phyloP scores from a whole-genome alignment of 805 yeast species.

The Cyberlindnera mycetangii region DNA sequence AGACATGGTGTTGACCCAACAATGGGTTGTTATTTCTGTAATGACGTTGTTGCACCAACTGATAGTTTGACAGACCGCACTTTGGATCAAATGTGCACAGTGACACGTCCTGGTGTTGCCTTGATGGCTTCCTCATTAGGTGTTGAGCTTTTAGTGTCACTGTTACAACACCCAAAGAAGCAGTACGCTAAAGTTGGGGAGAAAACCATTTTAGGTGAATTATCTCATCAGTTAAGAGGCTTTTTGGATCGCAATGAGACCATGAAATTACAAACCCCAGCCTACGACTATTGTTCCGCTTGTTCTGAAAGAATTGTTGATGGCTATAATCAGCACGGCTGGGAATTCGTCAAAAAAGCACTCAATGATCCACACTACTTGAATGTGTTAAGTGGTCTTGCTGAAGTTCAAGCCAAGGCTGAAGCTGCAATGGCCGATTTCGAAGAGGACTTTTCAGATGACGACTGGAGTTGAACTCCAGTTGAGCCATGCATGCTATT shows the following conservation, averaged over 20 bases:
- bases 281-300: slow-evolving; percentile 80
- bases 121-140: slow-evolving; percentile 82
- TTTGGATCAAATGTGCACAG: slow-evolving; percentile 98
- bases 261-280: slow-evolving; percentile 64
- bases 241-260: slow-evolving; percentile 66
- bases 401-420: slow-evolving; percentile 67
- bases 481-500: neutral
- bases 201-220: slow-evolving; percentile 54
- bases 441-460: slow-evolving; percentile 28
- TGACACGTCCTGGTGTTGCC: slow-evolving; percentile 95
- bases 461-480: slow-evolving; percentile 13
- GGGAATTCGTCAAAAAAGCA: slow-evolving; percentile 80
- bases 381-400: slow-evolving; percentile 78
- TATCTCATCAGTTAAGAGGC: slow-evolving; percentile 92
- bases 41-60: slow-evolving; percentile 91
- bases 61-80: slow-evolving; percentile 87
- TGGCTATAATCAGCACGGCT: slow-evolving; percentile 51
- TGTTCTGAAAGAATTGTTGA: slow-evolving; percentile 65
- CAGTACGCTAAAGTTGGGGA: slow-evolving; percentile 32
- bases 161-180: slow-evolving; percentile 62
- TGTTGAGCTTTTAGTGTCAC: slow-evolving; percentile 74
- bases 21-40: slow-evolving; percentile 93
- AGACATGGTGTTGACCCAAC: slow-evolving; percentile 62
- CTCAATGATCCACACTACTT: slow-evolving; percentile 63
- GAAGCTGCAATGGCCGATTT: slow-evolving; percentile 37